Evolutionary conservation across 2,329 filamentous ascomycete species (phyloP).

Genomic region (Hypoxylon sp.): DNA sequence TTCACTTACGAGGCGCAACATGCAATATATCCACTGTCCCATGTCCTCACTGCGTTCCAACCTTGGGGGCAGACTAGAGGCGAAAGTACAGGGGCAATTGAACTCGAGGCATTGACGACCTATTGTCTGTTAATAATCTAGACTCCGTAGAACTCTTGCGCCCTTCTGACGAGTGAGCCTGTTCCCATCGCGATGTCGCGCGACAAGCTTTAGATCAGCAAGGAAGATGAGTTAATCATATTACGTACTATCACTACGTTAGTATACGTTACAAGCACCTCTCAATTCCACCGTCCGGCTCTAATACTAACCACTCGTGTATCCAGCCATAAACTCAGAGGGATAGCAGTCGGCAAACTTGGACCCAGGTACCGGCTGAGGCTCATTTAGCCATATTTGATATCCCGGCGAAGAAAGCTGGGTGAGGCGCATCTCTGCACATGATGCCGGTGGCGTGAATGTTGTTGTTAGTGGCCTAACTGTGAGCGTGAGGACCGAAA

Average conservation of each 20-base stretch:
- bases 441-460: conserved; percentile 34
- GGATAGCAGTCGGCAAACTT: conserved; percentile 35
- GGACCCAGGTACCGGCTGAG: conserved; percentile 28
- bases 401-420: conserved; percentile 35
- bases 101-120: conserved; percentile 31
- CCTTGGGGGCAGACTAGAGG: conserved; percentile 32
- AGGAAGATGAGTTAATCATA: too few relatives aligned
- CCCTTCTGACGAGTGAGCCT: too few relatives aligned
- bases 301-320: conserved; percentile 34
- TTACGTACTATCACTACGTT: conserved; percentile 10
- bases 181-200: too few relatives aligned
- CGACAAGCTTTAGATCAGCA: too few relatives aligned
- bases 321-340: conserved; percentile 27
- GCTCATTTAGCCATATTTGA: conserved; percentile 37
- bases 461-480: conserved; percentile 31
- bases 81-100: conserved; percentile 34
- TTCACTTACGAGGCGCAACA: conserved; percentile 37
- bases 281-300: background rate
- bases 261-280: conserved; percentile 1
- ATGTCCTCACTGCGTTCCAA: conserved; percentile 23
- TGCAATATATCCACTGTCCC: conserved; percentile 36
- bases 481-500: conserved; percentile 31
- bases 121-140: conserved; percentile 17
- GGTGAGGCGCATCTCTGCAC: conserved; percentile 28
- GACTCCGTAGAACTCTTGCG: too few relatives aligned